Base-by-base conservation (phyloP, 2,329 filamentous ascomycete genomes). In the Aurifilum marmelostoma region DNA sequence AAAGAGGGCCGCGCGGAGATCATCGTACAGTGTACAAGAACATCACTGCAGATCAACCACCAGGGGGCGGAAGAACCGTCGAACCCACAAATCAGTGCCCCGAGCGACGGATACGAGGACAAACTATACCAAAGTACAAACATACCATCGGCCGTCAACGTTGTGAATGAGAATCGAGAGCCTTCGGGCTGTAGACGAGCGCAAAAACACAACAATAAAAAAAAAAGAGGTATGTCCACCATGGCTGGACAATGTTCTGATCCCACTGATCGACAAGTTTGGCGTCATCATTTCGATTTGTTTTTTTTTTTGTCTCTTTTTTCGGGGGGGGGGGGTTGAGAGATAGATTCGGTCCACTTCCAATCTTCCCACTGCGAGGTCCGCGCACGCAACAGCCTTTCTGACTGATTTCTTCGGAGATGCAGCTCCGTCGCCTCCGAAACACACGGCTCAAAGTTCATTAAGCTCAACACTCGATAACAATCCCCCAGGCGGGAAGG, bases 1-100 rank as follows among this genome's bases (percentile, higher is more conserved):
- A 59, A 59, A 59, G 56, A 59, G 56, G 56, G 56, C 32, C 56
- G 56, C 56, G 18, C 56, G 32, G 56, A 59, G 32, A 59, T 59
- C 56, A 34, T 18, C 32, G 52, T 56, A 54, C 50, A 24, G 9
- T 43, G 41, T 43, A 18, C 41, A 24, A 6, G 56, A 59, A 32
- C 56, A 11, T 59, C 24, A 18, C 56, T 59, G 54, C 29, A 16
- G 29, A 34, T 58, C 54, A 58, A 34, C 27, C 32, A n/a, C 21
- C 56, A 34, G 16, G 56, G 56, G 43, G 16, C 34, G 34, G 21
- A 5, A n/a, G 8, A 21, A 21, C 56, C 32, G n/a, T 29, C 29
- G 5, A 21, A 29, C 32, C 32, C 29, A 59, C 56, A 34, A 29
- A 34, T 34, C 27, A 29, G 32, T 18, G 18, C 56, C 29, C 14